phyloP scores from a whole-genome alignment of 2,329 filamentous ascomycete species.

The Ceratocystis destructans region DNA sequence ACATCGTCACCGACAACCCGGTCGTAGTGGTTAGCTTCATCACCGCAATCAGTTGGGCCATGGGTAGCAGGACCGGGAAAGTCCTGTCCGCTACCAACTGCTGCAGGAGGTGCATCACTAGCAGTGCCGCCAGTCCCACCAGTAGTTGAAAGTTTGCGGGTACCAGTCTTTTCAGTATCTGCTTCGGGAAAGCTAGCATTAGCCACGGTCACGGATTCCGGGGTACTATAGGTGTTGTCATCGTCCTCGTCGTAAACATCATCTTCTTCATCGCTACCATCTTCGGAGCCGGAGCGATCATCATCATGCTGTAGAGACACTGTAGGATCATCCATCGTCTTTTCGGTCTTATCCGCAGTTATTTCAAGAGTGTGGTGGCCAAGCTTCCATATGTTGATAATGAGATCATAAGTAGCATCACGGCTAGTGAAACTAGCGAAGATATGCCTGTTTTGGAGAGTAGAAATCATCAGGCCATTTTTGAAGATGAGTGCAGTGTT shows the following conservation, averaged over 20 bases:
- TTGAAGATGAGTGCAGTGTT: conserved; percentile 92
- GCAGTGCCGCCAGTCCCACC: conserved; percentile 25
- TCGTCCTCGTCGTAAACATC: conserved; percentile 71
- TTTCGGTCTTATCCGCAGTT: conserved; percentile 86
- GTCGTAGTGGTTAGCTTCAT: conserved; percentile 67
- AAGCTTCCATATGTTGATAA: conserved; percentile 97
- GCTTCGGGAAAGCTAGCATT: conserved; percentile 30
- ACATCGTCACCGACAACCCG: conserved; percentile 73
- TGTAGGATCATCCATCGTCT: conserved; percentile 42
- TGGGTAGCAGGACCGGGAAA: conserved; percentile 79
- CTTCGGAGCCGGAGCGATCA: conserved; percentile 46
- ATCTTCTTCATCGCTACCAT: conserved; percentile 49
- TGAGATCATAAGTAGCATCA: conserved; percentile 91
- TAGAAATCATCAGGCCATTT: conserved; percentile 94
- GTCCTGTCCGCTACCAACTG: conserved; percentile 39
- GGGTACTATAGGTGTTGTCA: conserved; percentile 42
- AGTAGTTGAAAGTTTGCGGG: conserved; percentile 56
- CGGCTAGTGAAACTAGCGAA: conserved; percentile 91
- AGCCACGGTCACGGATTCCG: conserved; percentile 26
- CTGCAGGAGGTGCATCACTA: conserved; percentile 29
- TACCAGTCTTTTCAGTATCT: conserved; percentile 47
- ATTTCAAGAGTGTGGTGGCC: conserved; percentile 86
- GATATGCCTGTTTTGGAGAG: conserved; percentile 83
- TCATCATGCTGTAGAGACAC: conserved; percentile 24
- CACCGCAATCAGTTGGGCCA: conserved; percentile 71